Conservation (phyloP, 495 filamentous ascomycete genomes). For the Podospora tetraspora region DNA sequence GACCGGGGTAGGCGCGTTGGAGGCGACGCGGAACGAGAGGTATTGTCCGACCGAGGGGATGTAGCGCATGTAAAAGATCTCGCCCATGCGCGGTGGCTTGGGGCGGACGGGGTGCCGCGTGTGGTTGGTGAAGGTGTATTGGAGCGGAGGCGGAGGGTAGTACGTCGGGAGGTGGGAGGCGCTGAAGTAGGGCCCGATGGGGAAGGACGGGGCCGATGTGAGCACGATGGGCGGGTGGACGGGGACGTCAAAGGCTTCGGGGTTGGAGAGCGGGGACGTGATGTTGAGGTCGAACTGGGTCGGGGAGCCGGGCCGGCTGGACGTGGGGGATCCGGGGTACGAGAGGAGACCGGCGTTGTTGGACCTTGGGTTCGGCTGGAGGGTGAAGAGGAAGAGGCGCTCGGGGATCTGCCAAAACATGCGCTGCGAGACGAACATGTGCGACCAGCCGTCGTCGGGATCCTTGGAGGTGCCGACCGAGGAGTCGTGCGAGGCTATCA, state of each 20-base stretch:
- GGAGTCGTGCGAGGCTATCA: slow-evolving; percentile 72
- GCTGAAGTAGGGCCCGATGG: slow-evolving; percentile 65
- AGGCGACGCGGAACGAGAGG: slow-evolving; percentile 80
- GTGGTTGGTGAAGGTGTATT: slow-evolving; percentile 73
- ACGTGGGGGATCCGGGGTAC: slow-evolving; percentile 50
- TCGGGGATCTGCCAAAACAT: slow-evolving; percentile 92
- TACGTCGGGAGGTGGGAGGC: slow-evolving; percentile 81
- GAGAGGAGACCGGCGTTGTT: slow-evolving; percentile 35
- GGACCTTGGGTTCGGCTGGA: slow-evolving; percentile 50
- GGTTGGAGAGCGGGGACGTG: slow-evolving; percentile 6
- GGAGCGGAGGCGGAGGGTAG: slow-evolving; percentile 75
- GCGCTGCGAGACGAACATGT: slow-evolving; percentile 75
- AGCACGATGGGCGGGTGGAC: slow-evolving; percentile 28
- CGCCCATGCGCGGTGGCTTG: slow-evolving; percentile 81
- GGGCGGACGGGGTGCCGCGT: slow-evolving; percentile 83
- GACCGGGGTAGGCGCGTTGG: slow-evolving; percentile 49
- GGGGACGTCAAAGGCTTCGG: slow-evolving; percentile 28
- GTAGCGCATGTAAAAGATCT: slow-evolving; percentile 84
- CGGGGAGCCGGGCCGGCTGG: slow-evolving; percentile 57
- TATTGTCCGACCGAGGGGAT: slow-evolving; percentile 78
- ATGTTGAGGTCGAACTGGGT: slow-evolving; percentile 39
- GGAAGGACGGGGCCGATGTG: slow-evolving; percentile 33
- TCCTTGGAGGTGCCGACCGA: slow-evolving; percentile 65
- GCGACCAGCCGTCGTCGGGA: slow-evolving; percentile 59
- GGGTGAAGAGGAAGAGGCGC: slow-evolving; percentile 79